phyloP scores from a whole-genome alignment of 768 basidiomycete species.

The Serendipita sp. region DNA sequence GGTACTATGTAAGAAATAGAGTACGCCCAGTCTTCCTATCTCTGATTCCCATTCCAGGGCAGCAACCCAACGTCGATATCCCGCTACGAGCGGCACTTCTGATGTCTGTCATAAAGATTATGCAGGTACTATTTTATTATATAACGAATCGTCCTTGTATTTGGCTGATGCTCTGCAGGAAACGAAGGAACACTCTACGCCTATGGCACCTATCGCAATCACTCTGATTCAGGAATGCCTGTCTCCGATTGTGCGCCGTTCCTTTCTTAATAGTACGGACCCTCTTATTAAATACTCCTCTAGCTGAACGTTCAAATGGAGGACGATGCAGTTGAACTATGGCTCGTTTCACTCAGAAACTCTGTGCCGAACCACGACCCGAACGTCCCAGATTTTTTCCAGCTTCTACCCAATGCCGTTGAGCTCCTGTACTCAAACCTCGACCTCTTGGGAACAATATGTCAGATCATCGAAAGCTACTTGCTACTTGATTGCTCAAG shows the following conservation, averaged over 20 bases:
- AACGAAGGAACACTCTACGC: slow-evolving; percentile 42
- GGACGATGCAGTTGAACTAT: slow-evolving; percentile 60
- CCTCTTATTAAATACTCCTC: slow-evolving; percentile 3
- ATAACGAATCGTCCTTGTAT: neutral
- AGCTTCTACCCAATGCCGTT: slow-evolving; percentile 30
- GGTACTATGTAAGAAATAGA: slow-evolving; percentile 42
- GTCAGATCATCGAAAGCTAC: slow-evolving; percentile 60
- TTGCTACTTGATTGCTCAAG: slow-evolving; percentile 48
- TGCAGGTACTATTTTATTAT: slow-evolving; percentile 33
- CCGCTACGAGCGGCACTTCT: slow-evolving; percentile 58
- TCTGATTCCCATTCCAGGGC: slow-evolving; percentile 34
- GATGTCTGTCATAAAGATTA: slow-evolving; percentile 49
- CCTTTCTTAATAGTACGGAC: slow-evolving; percentile 12
- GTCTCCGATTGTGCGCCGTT: slow-evolving; percentile 32
- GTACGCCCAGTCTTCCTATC: neutral
- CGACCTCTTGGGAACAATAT: slow-evolving; percentile 56
- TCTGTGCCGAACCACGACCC: slow-evolving; percentile 31
- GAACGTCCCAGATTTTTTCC: slow-evolving; percentile 49
- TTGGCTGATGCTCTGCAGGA: slow-evolving; percentile 31
- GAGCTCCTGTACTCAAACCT: slow-evolving; percentile 49
- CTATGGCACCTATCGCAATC: slow-evolving; percentile 39
- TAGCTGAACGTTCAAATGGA: slow-evolving; percentile 59
- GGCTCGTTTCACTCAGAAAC: slow-evolving; percentile 57
- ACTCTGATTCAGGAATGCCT: slow-evolving; percentile 53
- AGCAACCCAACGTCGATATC: slow-evolving; percentile 47